A percentile compares a stretch with the other conserved stretches of the same genome.
Evolutionary conservation across 176 grass and related monocot genomes (phyloP).

Genomic region (Eleusine indica): DNA sequence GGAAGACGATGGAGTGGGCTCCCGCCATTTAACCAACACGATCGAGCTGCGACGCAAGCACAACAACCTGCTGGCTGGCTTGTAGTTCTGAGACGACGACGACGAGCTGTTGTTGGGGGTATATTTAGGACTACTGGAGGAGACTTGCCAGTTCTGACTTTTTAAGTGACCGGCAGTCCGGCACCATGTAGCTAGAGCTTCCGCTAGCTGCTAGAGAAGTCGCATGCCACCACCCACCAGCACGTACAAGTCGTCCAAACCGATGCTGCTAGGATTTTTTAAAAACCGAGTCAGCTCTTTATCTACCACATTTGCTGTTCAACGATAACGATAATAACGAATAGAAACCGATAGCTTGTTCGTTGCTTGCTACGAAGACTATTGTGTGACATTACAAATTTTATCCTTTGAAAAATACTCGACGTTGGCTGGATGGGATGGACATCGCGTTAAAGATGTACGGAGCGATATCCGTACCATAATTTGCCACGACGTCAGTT

Average conservation of each 20-base stretch:
- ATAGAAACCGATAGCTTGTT: neutral
- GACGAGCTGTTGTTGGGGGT: neutral
- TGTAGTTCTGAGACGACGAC: neutral
- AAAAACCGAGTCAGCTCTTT: neutral
- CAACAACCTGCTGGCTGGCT: neutral
- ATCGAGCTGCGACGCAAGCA: neutral
- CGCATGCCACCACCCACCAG: neutral
- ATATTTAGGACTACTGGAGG: neutral
- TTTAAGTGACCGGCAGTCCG: neutral
- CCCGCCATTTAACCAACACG: neutral
- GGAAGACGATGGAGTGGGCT: neutral
- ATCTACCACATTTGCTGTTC: neutral
- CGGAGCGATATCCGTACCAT: neutral
- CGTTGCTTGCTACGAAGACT: neutral
- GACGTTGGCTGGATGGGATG: neutral
- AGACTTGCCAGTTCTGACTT: constrained; percentile 8
- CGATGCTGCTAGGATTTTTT: neutral
- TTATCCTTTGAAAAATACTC: neutral
- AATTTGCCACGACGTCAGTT: neutral
- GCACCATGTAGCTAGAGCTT: too few species aligned
- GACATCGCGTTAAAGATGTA: neutral
- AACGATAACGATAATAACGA: neutral
- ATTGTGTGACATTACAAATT: neutral
- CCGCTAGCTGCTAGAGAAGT: neutral
- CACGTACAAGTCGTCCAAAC: neutral